Base-by-base conservation (phyloP, 2,329 filamentous ascomycete genomes). In the Acrocalymma vagum region DNA sequence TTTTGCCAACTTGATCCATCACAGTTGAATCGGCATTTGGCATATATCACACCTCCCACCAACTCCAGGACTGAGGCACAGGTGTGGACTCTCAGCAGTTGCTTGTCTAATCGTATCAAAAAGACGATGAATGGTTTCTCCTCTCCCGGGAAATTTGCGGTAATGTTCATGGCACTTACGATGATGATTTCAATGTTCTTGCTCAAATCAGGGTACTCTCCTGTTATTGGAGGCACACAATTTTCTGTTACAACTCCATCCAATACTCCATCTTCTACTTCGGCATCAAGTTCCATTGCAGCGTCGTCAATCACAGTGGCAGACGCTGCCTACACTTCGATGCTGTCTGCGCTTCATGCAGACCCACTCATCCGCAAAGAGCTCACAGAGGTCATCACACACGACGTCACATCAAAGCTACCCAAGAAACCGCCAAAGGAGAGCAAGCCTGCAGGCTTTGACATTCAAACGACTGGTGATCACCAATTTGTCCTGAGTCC, bases 401-500 rank as follows among this genome's bases (percentile, higher is more conserved):
- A n/a, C n/a, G n/a, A n/a, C n/a, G n/a, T n/a, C n/a, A n/a, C n/a
- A n/a, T n/a, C n/a, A 22, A 48, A 47, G 29, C 27, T 42, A 11
- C 13, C 17, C 4, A 48, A 50, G 41, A 43, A 49, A 23, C 28
- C 17, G n/a, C 32, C 41, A 16, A 51, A 57, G 25, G 25, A 31
- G 9, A 65, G 60, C 14, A 62, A 69, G 11, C 62, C 65, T 3
- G 69, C 72, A 25, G 60, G 64, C 9, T 82, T 80, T 54, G 74
- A 79, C 42, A 68, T 82, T n/a, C 72, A 79, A 44, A 70, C 76
- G n/a, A 71, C 80, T 46, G 78, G 77, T 5, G 75, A 81, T 45
- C 73, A 74, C 31, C 77, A 81, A 51, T 74, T 82, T 39, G 62
- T 79, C 28, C 69, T 83, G 33, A 75, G 74, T 28, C 74, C 78